These are phyloP conservation scores for Carex myosuroides DNA, from an alignment of 176 grass and related monocot species.

Conservation along the genomic window DNA sequence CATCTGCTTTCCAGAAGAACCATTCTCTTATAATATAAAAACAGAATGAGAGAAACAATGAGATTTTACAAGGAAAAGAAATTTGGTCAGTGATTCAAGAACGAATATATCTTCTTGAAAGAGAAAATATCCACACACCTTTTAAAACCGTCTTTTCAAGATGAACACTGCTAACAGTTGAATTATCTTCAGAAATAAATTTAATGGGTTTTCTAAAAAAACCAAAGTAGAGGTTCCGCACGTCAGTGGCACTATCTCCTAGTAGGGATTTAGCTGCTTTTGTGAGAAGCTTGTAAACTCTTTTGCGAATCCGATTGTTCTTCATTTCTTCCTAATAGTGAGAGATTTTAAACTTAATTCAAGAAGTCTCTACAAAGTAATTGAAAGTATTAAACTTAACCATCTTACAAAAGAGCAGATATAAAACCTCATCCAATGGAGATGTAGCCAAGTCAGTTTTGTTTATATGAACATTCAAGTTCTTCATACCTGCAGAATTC, in stretches of 20 bases:
- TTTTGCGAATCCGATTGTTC: slow-evolving; percentile 64
- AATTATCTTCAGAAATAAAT: slow-evolving; percentile 52
- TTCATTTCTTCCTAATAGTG: slow-evolving; percentile 64
- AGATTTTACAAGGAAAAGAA: background rate
- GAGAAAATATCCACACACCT: slow-evolving; percentile 34
- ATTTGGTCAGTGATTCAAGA: background rate
- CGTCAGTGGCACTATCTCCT: slow-evolving; percentile 21
- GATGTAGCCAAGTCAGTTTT: slow-evolving; percentile 42
- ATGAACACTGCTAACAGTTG: slow-evolving; percentile 38
- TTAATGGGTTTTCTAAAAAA: slow-evolving; percentile 74
- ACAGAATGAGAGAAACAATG: slow-evolving; percentile 16
- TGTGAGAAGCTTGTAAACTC: slow-evolving; percentile 62
- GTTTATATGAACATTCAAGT: slow-evolving; percentile 54
- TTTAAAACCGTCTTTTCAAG: slow-evolving; percentile 69
- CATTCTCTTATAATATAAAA: slow-evolving; percentile 42
- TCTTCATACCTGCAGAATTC: slow-evolving; percentile 55
- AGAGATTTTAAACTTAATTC: slow-evolving; percentile 12
- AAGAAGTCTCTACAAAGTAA: background rate
- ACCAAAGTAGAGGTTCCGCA: slow-evolving; percentile 62
- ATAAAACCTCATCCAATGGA: slow-evolving; percentile 53
- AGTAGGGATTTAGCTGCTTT: slow-evolving; percentile 45
- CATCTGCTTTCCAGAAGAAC: slow-evolving; percentile 48
- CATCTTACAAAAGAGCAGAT: slow-evolving; percentile 13
- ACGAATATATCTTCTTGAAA: background rate
- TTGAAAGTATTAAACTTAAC: background rate